A percentile compares a stretch with the other conserved stretches of the same genome.
Conservation (phyloP, 1,284 basidiomycete genomes). For the Rhodotorula sp. region DNA sequence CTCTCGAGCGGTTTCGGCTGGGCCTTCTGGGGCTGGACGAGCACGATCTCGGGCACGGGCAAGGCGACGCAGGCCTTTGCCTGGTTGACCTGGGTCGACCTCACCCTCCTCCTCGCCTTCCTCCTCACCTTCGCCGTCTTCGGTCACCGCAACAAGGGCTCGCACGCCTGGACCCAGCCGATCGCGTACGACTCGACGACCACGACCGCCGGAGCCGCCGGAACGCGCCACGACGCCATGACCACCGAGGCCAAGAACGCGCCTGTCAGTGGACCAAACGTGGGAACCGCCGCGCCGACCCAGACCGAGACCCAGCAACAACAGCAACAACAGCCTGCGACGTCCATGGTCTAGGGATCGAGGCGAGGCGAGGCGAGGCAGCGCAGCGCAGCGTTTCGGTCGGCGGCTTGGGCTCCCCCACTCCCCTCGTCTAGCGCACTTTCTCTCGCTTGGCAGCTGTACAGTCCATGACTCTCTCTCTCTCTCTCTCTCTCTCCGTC, state of each 20-base stretch:
- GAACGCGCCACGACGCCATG: background rate
- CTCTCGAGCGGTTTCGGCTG: conserved; percentile 12
- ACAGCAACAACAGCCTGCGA: background rate
- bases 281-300: background rate
- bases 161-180: conserved; percentile 1
- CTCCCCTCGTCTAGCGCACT: background rate
- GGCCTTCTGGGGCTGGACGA: background rate
- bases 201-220: background rate
- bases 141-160: too few relatives aligned
- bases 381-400: too few relatives aligned
- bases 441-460: background rate
- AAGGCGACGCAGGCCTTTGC: conserved; percentile 21
- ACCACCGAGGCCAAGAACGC: background rate
- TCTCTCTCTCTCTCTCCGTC: background rate
- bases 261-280: background rate
- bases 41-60: conserved; percentile 8
- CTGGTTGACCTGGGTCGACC: conserved; percentile 30
- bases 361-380: too few relatives aligned
- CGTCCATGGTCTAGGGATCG: background rate
- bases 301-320: too few relatives aligned
- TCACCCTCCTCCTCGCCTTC: conserved; percentile 19
- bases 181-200: background rate
- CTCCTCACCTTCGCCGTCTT: conserved; percentile 6
- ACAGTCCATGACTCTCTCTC: background rate
- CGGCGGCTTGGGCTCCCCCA: background rate